These are phyloP conservation scores for Amanita polypyramis DNA, from an alignment of 768 basidiomycete species.

Conservation along the genomic window DNA sequence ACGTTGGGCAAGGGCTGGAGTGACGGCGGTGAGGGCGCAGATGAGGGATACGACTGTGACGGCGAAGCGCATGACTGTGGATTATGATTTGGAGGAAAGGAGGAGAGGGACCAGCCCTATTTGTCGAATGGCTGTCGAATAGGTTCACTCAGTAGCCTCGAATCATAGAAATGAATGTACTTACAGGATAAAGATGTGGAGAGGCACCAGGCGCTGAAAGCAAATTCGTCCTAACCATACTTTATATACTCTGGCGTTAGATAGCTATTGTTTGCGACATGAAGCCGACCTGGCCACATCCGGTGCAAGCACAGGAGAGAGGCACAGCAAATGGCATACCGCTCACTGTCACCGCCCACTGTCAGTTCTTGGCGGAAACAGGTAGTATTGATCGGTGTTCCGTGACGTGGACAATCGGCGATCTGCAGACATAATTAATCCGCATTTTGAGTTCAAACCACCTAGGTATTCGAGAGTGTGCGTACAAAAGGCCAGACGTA, in stretches of 20 bases:
- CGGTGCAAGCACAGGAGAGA: background rate
- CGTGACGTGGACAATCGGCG: too few relatives aligned
- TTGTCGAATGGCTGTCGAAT: background rate
- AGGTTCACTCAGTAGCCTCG: background rate
- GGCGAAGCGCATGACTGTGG: background rate
- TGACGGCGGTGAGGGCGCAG: background rate
- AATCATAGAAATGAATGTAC: background rate
- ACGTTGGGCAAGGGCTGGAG: background rate
- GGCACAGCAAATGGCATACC: background rate
- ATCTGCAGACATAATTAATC: too few relatives aligned
- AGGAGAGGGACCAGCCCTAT: slow-evolving; percentile 3
- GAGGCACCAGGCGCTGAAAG: background rate
- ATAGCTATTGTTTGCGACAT: background rate
- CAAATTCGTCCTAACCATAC: background rate
- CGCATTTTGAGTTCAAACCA: too few relatives aligned
- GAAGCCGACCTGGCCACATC: background rate
- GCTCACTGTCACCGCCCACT: too few relatives aligned
- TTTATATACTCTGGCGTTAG: background rate
- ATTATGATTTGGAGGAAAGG: background rate
- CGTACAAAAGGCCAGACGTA: too few relatives aligned
- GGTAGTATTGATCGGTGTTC: too few relatives aligned
- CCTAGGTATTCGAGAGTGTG: too few relatives aligned
- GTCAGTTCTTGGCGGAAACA: too few relatives aligned
- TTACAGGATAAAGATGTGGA: background rate
- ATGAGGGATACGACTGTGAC: background rate